Conservation (phyloP, 805 yeast species). For the Scheffersomyces coipomensis region DNA sequence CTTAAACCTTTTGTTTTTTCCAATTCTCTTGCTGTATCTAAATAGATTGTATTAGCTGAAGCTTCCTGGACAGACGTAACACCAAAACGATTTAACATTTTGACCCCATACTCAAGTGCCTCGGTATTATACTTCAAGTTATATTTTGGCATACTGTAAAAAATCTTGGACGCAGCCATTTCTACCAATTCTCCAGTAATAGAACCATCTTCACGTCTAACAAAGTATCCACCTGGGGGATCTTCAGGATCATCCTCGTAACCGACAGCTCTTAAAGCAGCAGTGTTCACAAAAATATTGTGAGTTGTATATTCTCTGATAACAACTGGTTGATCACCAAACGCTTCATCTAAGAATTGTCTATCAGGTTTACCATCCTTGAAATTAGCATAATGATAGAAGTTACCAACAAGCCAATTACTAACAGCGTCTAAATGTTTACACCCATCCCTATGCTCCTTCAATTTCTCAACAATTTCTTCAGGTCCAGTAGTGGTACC, state of each 20-base stretch:
- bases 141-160: conserved; percentile 16
- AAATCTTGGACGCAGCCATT: conserved; percentile 21
- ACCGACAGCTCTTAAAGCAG: conserved; percentile 23
- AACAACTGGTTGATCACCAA: conserved; percentile 24
- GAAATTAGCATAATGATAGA: conserved; percentile 19
- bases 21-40: conserved; percentile 18
- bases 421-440: conserved; percentile 16
- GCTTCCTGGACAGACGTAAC: conserved; percentile 24
- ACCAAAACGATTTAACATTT: conserved; percentile 20
- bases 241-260: conserved; percentile 20
- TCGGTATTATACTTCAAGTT: conserved; percentile 15
- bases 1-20: conserved; percentile 16
- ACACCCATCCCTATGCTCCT: conserved; percentile 15
- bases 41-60: conserved; percentile 19
- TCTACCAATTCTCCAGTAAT: conserved; percentile 23
- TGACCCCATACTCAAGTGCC: conserved; percentile 20
- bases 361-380: conserved; percentile 21
- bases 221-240: conserved; percentile 23
- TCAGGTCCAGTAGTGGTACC: conserved; percentile 14
- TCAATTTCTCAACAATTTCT: conserved; percentile 18
- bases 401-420: conserved; percentile 23
- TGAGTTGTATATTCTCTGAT: conserved; percentile 23
- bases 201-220: conserved; percentile 21
- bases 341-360: conserved; percentile 21
- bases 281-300: conserved; percentile 22